A percentile compares a stretch with the other conserved stretches of the same genome.
These are phyloP conservation scores for Theileria equi DNA, from an alignment of 169 alveolate species.

Conservation along the genomic window DNA sequence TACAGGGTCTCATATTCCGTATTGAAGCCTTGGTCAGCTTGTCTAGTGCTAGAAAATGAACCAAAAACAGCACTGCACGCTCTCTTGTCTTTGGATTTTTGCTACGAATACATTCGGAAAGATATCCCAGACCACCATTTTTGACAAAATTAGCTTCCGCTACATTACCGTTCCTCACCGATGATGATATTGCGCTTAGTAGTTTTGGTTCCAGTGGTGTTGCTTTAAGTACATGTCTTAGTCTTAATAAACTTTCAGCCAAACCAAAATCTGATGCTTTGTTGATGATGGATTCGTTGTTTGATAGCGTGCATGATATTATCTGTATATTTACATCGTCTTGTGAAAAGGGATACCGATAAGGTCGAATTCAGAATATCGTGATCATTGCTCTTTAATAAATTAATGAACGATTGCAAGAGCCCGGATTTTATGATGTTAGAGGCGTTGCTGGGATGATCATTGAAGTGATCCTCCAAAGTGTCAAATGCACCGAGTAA, in stretches of 20 bases:
- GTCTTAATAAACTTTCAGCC: constrained; percentile 19
- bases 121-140: constrained; percentile 42
- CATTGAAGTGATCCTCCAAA: constrained; percentile 59
- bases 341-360: constrained; percentile 31
- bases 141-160: constrained; percentile 46
- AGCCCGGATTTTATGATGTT: constrained; percentile 32
- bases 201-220: constrained; percentile 56
- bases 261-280: constrained; percentile 50
- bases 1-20: constrained; percentile 2
- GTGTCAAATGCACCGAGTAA: constrained; percentile 45
- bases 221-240: constrained; percentile 18
- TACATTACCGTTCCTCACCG: constrained; percentile 34
- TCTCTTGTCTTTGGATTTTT: constrained; percentile 41
- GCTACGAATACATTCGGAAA: constrained; percentile 32
- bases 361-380: constrained; percentile 40
- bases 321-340: constrained; percentile 16
- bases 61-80: constrained; percentile 47
- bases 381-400: constrained; percentile 13
- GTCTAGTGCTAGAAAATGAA: constrained; percentile 54
- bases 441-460: constrained; percentile 64
- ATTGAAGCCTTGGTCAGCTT: constrained; percentile 24
- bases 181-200: constrained; percentile 48
- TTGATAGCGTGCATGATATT: constrained; percentile 49
- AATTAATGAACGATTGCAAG: constrained; percentile 39
- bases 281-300: constrained; percentile 52